Evolutionary conservation across 768 basidiomycete genomes (phyloP).

Genomic region (Termitomyces sp.): DNA sequence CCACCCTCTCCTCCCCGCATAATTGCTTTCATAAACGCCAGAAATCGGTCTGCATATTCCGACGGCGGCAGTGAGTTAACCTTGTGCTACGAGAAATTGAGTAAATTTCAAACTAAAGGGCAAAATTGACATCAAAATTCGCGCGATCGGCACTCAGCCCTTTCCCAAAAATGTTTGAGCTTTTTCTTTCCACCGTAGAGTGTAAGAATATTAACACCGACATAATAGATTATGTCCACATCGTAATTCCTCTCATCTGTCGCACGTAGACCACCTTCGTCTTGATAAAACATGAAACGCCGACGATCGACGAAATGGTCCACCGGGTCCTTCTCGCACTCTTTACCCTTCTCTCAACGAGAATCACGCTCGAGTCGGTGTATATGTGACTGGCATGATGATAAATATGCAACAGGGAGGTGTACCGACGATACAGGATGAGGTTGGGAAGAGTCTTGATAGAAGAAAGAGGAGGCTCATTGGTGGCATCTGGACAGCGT

Average conservation of each 20-base stretch:
- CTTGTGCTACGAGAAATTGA: constrained; percentile 57
- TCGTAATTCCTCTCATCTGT: constrained; percentile 80
- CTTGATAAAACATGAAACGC: constrained; percentile 91
- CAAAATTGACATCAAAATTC: constrained; percentile 27
- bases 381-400: neutral
- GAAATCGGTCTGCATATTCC: constrained; percentile 89
- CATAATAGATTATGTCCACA: constrained; percentile 81
- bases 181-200: constrained; percentile 80
- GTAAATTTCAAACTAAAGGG: neutral
- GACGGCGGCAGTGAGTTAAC: constrained; percentile 88
- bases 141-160: constrained; percentile 83
- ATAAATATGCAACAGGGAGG: neutral
- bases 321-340: constrained; percentile 34
- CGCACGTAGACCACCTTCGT: constrained; percentile 89
- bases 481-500: constrained; percentile 15
- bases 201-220: constrained; percentile 94
- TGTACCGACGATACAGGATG: neutral
- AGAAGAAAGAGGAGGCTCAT: constrained; percentile 4
- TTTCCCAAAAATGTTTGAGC: constrained; percentile 89
- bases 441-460: neutral
- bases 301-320: constrained; percentile 47
- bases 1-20: constrained; percentile 79
- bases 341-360: constrained; percentile 43
- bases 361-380: constrained; percentile 2
- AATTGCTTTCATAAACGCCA: constrained; percentile 76